A percentile compares a stretch with the other conserved stretches of the same genome.
These are phyloP conservation scores for Aethionema arabicum DNA, from an alignment of 345 rosid genomes.

Conservation along the genomic window DNA sequence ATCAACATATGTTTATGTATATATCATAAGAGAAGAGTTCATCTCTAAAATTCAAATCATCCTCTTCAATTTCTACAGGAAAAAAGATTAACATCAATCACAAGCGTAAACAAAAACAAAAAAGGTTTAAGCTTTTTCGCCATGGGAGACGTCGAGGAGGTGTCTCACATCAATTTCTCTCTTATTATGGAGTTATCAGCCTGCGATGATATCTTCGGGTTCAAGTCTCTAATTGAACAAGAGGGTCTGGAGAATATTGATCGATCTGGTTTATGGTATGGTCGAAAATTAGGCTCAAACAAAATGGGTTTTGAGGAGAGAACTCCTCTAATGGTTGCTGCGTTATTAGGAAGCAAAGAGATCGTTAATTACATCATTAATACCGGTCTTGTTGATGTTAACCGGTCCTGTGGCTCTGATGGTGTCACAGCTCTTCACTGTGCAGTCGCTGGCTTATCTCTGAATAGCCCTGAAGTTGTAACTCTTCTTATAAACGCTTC, in stretches of 20 bases:
- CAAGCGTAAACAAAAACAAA: constrained; percentile 21
- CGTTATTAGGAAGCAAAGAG: constrained; percentile 78
- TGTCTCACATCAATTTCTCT: constrained; percentile 41
- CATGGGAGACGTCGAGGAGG: constrained; percentile 41
- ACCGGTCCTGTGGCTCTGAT: constrained; percentile 63
- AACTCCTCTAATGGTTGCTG: constrained; percentile 86
- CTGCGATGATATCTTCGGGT: constrained; percentile 61
- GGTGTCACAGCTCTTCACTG: constrained; percentile 83
- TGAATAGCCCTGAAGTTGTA: constrained; percentile 54
- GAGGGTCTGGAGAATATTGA: constrained; percentile 52
- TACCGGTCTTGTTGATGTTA: constrained; percentile 57
- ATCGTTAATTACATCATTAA: constrained; percentile 54
- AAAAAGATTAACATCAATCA: constrained; percentile 23
- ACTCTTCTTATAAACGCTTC: constrained; percentile 60
- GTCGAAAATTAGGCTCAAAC: constrained; percentile 56
- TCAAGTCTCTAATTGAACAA: constrained; percentile 53
- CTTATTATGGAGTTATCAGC: constrained; percentile 70
- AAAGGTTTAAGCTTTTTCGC: constrained; percentile 21
- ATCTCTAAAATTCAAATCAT: constrained; percentile 22
- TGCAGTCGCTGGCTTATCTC: constrained; percentile 72
- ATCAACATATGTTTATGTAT: constrained; percentile 27
- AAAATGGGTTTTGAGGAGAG: constrained; percentile 74
- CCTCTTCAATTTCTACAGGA: constrained; percentile 37
- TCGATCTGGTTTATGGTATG: constrained; percentile 72
- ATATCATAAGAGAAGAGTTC: constrained; percentile 19